Evolutionary conservation across 1,284 basidiomycete species (phyloP).

Genomic region (Earliella scabrosa): DNA sequence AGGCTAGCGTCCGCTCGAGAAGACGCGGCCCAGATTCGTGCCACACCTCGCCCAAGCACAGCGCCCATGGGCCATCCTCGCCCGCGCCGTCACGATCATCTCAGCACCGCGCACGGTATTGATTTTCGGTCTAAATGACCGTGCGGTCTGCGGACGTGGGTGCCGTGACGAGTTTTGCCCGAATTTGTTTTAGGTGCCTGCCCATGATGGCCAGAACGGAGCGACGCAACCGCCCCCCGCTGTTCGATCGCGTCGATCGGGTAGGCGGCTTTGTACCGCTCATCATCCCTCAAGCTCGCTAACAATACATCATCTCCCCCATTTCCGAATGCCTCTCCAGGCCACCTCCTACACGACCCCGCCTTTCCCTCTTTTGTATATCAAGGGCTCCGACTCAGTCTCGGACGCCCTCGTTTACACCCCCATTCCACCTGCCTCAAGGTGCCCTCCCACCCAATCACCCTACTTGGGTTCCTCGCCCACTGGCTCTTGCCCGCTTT

Average conservation of each 20-base stretch:
- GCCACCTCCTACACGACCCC: slow-evolving; percentile 15
- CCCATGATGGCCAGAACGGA: slow-evolving; percentile 19
- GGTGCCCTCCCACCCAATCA: neutral
- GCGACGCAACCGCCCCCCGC: slow-evolving; percentile 20
- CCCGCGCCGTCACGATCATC: no score
- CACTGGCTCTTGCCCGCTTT: slow-evolving; percentile 5
- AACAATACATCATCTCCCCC: slow-evolving; percentile 29
- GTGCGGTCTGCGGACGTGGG: no score
- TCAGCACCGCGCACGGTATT: no score
- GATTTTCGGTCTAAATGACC: no score
- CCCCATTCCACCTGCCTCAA: slow-evolving; percentile 1
- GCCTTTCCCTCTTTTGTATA: slow-evolving; percentile 24
- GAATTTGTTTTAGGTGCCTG: no score
- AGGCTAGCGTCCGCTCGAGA: slow-evolving; percentile 9
- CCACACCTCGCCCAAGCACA: neutral
- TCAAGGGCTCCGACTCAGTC: slow-evolving; percentile 17
- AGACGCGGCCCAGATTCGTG: neutral
- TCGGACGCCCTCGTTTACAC: slow-evolving; percentile 19
- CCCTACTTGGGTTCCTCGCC: neutral
- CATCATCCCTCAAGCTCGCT: slow-evolving; percentile 16
- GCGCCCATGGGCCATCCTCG: no score
- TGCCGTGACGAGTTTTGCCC: no score
- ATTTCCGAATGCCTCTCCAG: slow-evolving; percentile 17
- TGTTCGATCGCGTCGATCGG: slow-evolving; percentile 26
- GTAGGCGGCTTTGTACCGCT: slow-evolving; percentile 22